Percentiles rank a stretch among this genome's conserved stretches.
These are phyloP conservation scores for Fusarium sp. DNA, from an alignment of 2,329 filamentous ascomycete species.

Conservation along the genomic window DNA sequence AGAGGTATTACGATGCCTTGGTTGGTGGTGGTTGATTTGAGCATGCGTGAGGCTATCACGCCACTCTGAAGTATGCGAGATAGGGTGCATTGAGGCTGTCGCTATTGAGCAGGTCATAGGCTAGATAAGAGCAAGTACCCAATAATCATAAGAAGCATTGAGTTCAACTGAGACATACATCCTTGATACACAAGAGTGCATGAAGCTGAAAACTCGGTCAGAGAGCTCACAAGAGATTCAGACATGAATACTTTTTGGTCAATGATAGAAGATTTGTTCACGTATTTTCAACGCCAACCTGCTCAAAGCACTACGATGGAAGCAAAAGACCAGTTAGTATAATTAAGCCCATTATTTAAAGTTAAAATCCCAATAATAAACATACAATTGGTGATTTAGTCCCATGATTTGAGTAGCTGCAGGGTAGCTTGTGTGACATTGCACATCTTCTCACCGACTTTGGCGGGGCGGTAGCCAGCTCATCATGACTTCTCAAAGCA, in stretches of 20 bases:
- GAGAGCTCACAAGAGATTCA: accelerated
- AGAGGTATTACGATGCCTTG: background rate
- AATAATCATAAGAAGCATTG: background rate
- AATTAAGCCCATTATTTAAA: too few species aligned
- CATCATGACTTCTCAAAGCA: slow-evolving; percentile 7
- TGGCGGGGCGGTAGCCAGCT: slow-evolving; percentile 12
- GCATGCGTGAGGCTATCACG: background rate
- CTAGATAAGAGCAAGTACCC: too few species aligned
- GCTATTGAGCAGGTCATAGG: background rate
- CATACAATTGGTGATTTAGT: background rate
- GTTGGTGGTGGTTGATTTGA: background rate
- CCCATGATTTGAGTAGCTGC: background rate
- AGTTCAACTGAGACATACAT: background rate
- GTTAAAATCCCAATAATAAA: accelerated
- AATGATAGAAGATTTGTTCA: too few species aligned
- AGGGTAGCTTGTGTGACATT: slow-evolving; percentile 32
- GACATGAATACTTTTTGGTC: accelerated
- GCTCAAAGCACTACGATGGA: too few species aligned
- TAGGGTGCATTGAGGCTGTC: background rate
- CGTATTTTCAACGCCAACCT: accelerated
- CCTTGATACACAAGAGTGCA: background rate
- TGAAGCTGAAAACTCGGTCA: background rate
- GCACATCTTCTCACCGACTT: slow-evolving; percentile 26
- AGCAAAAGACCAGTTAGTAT: accelerated
- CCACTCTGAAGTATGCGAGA: background rate